Evolutionary conservation across 2,329 filamentous ascomycete species (phyloP), one percentile per base, ranked within the genome.

Genomic region (Xylaria sp.): DNA sequence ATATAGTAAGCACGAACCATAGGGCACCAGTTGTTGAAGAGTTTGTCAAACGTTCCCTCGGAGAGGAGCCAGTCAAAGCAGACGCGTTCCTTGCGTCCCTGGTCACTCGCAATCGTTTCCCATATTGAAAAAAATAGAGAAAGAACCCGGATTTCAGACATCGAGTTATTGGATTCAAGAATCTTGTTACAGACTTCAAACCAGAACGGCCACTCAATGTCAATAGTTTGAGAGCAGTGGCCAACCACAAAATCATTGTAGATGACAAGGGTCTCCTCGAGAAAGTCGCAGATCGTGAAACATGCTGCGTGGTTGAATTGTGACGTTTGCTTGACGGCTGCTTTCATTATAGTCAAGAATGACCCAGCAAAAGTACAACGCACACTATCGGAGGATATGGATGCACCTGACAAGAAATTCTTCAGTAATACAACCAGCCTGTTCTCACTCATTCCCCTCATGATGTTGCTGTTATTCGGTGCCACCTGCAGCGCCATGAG

Each of bases 1-100:
- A 96, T 95, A 74, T 90, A 97, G 76, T 97, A 97, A 14, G 92
- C 90, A 64, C 94, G 87, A 21, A 97, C 92, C 94, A 97, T 96
- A 0, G 94, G 92, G 72, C 92, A 96, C 93, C 94, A 97, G 72
- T 97, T 92, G 72, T 91, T 94, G 78, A 97, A 97, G 64, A 92
- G 88, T 64, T 86, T 87, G 72, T 91, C 87, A 74, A 97, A 97
- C 2, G 90, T 85, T 25, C 88, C 83, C 57, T 91, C 88, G 6
- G 88, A 84, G 12, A 97, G 79, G 40, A 97, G 78, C 81, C 95
- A 94, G 21, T 88, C 86, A 28, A 90, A 71, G 73, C 92, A 96
- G 17, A 96, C 74, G 14, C 83, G 79, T 60, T 85, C 82, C 76
- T 94, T 96, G 52, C 91, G 85, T 53, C 81, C 78, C 2, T 88